Evolutionary conservation across 768 basidiomycete genomes (phyloP).

Genomic region (Psilocybe cubensis): DNA sequence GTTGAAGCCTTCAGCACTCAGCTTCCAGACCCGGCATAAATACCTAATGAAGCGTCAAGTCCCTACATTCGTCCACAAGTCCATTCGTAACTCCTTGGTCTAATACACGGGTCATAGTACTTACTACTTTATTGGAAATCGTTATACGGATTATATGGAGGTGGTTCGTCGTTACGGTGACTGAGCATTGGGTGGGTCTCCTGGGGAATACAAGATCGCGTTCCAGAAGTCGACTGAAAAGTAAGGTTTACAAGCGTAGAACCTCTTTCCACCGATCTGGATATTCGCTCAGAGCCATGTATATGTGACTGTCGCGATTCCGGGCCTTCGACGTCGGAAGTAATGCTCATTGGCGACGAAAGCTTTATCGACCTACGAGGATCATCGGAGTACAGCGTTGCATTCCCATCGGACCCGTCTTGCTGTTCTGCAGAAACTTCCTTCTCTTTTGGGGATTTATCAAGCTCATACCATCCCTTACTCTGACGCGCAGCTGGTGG

Average conservation of each 20-base stretch:
- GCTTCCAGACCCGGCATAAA: no score
- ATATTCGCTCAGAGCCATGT: neutral
- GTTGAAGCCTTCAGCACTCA: no score
- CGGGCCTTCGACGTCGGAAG: neutral
- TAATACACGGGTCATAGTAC: no score
- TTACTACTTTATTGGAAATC: no score
- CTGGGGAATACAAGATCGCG: neutral
- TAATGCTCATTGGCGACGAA: neutral
- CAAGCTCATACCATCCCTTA: neutral
- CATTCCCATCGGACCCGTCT: neutral
- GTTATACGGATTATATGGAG: constrained; percentile 1
- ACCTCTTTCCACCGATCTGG: neutral
- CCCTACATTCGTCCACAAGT: no score
- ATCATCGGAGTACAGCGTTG: neutral
- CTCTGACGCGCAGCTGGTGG: neutral
- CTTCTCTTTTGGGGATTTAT: neutral
- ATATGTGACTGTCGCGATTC: neutral
- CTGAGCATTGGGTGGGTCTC: neutral
- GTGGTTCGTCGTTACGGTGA: neutral
- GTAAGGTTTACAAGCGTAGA: neutral
- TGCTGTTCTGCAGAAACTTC: neutral
- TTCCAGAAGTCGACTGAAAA: neutral
- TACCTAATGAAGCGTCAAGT: no score
- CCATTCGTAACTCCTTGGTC: no score
- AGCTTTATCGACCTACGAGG: neutral